Evolutionary conservation across 2,329 filamentous ascomycete genomes (phyloP).

Genomic region (Drechslera avenae): DNA sequence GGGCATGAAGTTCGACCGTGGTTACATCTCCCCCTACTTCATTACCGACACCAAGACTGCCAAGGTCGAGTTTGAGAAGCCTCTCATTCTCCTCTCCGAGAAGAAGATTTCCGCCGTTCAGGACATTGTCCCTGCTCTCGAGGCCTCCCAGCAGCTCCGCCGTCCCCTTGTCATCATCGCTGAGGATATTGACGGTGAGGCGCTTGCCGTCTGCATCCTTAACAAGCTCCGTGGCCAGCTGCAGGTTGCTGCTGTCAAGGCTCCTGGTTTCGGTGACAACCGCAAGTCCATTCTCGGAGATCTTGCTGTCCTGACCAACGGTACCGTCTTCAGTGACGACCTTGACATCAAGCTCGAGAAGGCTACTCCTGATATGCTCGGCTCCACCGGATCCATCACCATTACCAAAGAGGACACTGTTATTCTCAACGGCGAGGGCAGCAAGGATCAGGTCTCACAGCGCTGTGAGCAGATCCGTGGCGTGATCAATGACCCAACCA

Average conservation of each 20-base stretch:
- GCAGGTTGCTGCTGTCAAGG: constrained; percentile 98
- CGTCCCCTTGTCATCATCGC: constrained; percentile 97
- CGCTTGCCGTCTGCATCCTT: constrained; percentile 96
- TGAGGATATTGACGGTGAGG: constrained; percentile 98
- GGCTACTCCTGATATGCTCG: constrained; percentile 92
- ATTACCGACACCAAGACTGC: constrained; percentile 98
- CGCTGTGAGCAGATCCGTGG: constrained; percentile 99
- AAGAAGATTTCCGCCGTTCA: constrained; percentile 99
- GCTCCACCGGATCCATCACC: constrained; percentile 96
- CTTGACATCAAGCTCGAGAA: constrained; percentile 99
- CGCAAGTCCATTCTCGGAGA: constrained; percentile 99
- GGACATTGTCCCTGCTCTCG: constrained; percentile 97
- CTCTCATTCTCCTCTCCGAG: constrained; percentile 95
- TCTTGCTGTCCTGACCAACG: constrained; percentile 92
- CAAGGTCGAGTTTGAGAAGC: constrained; percentile 99
- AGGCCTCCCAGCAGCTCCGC: constrained; percentile 93
- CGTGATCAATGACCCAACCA: constrained; percentile 90
- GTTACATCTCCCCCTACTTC: constrained; percentile 98
- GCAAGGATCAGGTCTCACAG: constrained; percentile 90
- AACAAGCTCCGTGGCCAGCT: constrained; percentile 99
- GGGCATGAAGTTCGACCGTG: constrained; percentile 99
- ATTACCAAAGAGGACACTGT: constrained; percentile 99
- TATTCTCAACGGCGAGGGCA: constrained; percentile 93
- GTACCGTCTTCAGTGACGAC: constrained; percentile 97
- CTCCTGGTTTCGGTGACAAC: constrained; percentile 99